Percentiles rank a stretch among this genome's conserved stretches.
These are phyloP conservation scores for Fusarium transvaalense DNA, from an alignment of 2,329 filamentous ascomycete species.

Conservation along the genomic window DNA sequence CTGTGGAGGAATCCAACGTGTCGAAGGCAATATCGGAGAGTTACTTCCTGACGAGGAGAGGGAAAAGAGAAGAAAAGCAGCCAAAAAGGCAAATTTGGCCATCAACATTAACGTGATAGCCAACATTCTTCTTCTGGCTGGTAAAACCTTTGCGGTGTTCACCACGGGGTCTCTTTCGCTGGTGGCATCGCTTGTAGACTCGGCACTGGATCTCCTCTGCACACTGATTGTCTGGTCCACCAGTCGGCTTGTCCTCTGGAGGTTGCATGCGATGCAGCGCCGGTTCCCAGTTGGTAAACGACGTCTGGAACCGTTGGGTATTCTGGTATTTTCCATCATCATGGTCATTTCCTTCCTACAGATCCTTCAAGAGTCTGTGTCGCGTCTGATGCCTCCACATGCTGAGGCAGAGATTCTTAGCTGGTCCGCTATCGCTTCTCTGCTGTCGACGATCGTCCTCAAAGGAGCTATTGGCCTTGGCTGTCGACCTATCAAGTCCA, in stretches of 20 bases:
- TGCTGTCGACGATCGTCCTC: conserved; percentile 80
- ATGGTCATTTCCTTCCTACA: conserved; percentile 87
- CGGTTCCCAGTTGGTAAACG: conserved; percentile 79
- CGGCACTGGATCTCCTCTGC: conserved; percentile 80
- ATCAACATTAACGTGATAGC: conserved; percentile 86
- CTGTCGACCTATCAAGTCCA: conserved; percentile 85
- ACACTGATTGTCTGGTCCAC: conserved; percentile 85
- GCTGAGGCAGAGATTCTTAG: conserved; percentile 59
- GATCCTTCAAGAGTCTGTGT: conserved; percentile 76
- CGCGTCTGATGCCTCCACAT: conserved; percentile 68
- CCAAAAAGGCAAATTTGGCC: conserved; percentile 62
- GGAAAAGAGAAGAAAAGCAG: conserved; percentile 43
- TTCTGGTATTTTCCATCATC: conserved; percentile 82
- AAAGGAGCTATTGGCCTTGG: conserved; percentile 86
- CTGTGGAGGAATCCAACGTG: conserved; percentile 49
- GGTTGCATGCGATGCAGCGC: conserved; percentile 63
- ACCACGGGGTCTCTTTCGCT: conserved; percentile 83
- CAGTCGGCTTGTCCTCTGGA: conserved; percentile 75
- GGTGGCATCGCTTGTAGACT: conserved; percentile 80
- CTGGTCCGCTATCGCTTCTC: conserved; percentile 55
- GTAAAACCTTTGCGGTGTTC: conserved; percentile 82
- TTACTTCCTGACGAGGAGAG: conserved; percentile 52
- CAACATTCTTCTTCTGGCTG: conserved; percentile 77
- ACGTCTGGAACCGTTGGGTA: conserved; percentile 77
- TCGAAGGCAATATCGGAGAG: conserved; percentile 50